A percentile compares a stretch with the other conserved stretches of the same genome.
Conservation (phyloP, 2,329 filamentous ascomycete species). For the Endothia cerciana region DNA sequence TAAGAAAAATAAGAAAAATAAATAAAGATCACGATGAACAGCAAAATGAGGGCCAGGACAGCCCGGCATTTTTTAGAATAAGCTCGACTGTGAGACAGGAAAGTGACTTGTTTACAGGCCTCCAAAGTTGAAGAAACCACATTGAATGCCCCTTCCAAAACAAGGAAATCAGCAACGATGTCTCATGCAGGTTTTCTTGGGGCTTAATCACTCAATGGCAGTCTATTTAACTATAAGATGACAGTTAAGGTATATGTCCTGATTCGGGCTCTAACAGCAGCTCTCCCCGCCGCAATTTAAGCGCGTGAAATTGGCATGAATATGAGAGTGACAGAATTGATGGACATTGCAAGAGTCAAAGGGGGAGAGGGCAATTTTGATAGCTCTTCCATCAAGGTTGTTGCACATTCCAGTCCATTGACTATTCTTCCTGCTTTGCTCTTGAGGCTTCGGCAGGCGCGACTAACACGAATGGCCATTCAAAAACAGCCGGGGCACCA, state of each 20-base stretch:
- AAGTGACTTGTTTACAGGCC: background rate
- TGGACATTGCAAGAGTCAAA: background rate
- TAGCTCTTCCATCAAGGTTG: background rate
- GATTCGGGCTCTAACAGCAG: background rate
- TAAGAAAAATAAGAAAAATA: too few species aligned
- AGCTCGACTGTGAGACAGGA: background rate
- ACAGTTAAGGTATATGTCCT: background rate
- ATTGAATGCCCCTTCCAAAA: background rate
- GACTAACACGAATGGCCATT: too few species aligned
- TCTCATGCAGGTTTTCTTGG: background rate
- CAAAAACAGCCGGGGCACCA: too few species aligned
- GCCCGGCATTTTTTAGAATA: background rate
- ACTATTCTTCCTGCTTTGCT: too few species aligned
- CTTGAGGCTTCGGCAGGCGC: too few species aligned
- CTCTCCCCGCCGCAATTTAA: background rate
- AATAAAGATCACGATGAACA: too few species aligned
- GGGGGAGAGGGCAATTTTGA: too few species aligned
- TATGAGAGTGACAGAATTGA: background rate
- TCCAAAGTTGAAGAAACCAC: background rate
- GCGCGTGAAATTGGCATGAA: background rate
- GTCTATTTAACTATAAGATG: background rate
- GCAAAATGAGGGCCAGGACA: background rate
- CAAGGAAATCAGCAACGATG: background rate
- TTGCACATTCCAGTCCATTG: background rate
- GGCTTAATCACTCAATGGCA: background rate